Conservation (phyloP, 176 grass and related monocot genomes). For the Eremochloa ophiuroides region DNA sequence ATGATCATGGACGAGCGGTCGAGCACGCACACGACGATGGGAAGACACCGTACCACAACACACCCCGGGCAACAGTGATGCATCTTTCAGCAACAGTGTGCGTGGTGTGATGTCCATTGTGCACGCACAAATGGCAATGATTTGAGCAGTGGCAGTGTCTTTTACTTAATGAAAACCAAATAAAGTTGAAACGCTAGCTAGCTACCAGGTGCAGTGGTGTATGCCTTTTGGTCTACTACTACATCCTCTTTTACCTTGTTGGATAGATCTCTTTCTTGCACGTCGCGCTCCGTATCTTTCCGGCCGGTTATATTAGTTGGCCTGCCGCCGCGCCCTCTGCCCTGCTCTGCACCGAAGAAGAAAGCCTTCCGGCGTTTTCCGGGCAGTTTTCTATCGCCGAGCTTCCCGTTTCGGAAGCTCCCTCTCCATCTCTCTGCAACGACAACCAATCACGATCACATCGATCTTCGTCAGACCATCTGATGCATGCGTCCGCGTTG, state of each 20-base stretch:
- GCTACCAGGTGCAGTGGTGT: too few relatives aligned
- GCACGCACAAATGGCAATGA: too few relatives aligned
- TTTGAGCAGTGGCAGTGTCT: too few relatives aligned
- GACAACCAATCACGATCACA: background rate
- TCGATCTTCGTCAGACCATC: background rate
- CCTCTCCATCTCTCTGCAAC: background rate
- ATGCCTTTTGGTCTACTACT: background rate
- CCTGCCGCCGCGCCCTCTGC: background rate
- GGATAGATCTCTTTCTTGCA: constrained; percentile 14
- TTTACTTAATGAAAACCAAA: too few relatives aligned
- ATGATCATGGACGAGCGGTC: too few relatives aligned
- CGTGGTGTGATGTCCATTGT: too few relatives aligned
- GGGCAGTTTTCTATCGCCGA: background rate
- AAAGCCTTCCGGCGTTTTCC: background rate
- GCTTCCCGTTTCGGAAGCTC: constrained; percentile 24
- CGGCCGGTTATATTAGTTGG: background rate
- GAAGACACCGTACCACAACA: too few relatives aligned
- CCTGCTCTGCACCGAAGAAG: background rate
- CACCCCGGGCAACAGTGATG: too few relatives aligned
- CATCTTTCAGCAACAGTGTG: too few relatives aligned
- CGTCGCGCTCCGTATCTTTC: constrained; percentile 17
- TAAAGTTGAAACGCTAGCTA: too few relatives aligned
- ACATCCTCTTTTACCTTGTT: background rate
- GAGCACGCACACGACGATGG: too few relatives aligned
- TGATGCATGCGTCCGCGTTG: background rate